These are phyloP conservation scores for Phytopythium litorale DNA, from an alignment of 352 stramenopile genomes.

Conservation along the genomic window DNA sequence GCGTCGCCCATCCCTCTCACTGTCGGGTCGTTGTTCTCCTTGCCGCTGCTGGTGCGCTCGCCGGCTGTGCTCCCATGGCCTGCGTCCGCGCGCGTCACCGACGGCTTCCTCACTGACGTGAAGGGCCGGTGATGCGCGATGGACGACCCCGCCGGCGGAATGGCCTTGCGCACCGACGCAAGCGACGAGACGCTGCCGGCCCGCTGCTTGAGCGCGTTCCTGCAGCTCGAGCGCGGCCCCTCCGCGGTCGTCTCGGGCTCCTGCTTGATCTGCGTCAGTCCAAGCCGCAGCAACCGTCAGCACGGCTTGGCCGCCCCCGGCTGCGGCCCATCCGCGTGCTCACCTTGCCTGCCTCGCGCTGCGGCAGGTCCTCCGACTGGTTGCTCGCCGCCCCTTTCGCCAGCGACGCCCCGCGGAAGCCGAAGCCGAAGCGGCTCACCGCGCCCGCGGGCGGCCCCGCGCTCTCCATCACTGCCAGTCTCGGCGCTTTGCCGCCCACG, in stretches of 20 bases:
- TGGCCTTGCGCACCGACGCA: not conserved
- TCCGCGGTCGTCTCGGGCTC: constrained; percentile 4
- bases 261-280: not conserved
- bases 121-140: not conserved
- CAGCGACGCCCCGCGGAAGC: constrained; percentile 34
- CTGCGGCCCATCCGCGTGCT: not conserved
- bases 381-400: constrained; percentile 10
- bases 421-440: constrained; percentile 20
- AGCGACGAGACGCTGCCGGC: not conserved
- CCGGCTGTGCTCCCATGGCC: not conserved
- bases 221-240: not conserved
- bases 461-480: constrained; percentile 6
- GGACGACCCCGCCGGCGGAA: not conserved
- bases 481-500: constrained; percentile 17
- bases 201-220: constrained; percentile 1
- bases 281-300: not conserved
- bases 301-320: too few species aligned
- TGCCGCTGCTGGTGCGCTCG: constrained; percentile 2
- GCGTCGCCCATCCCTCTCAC: not conserved
- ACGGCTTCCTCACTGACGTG: constrained; percentile 1
- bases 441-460: constrained; percentile 10
- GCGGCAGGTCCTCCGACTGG: constrained; percentile 10
- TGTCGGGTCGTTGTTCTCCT: constrained; percentile 14
- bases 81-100: not conserved
- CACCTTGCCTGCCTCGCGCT: constrained; percentile 1